These are phyloP conservation scores for Paecilomyces variotii DNA, from an alignment of 2,329 filamentous ascomycete genomes.

Conservation along the genomic window DNA sequence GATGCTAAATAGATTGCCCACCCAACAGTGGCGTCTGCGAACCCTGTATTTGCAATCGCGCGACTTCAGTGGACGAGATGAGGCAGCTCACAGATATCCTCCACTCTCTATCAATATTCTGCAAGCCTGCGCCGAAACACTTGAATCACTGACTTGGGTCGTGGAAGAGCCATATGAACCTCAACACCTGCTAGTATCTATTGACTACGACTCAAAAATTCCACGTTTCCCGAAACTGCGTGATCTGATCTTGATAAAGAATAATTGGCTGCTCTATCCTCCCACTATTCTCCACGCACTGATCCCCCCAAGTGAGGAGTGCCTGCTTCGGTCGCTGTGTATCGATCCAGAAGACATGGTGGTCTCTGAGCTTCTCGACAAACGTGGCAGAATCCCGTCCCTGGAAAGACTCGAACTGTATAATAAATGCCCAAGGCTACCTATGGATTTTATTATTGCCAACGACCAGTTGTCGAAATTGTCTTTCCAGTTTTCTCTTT, in stretches of 20 bases:
- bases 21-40: neutral
- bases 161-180: neutral
- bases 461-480: neutral
- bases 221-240: neutral
- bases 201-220: neutral
- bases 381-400: neutral
- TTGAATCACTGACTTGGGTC: constrained; percentile 2
- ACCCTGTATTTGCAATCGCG: neutral
- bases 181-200: neutral
- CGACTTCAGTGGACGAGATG: neutral
- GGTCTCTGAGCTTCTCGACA: neutral
- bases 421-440: neutral
- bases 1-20: neutral
- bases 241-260: neutral
- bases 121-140: neutral
- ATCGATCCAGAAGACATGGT: neutral
- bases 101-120: neutral
- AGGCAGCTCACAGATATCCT: neutral
- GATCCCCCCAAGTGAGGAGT: neutral
- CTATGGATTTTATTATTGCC: neutral
- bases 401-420: neutral
- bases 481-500: neutral
- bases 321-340: neutral
- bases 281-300: neutral
- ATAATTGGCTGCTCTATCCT: neutral